Percentiles rank a stretch among this genome's conserved stretches.
Conservation (phyloP, 768 basidiomycete species). For the Astraeus odoratus region DNA sequence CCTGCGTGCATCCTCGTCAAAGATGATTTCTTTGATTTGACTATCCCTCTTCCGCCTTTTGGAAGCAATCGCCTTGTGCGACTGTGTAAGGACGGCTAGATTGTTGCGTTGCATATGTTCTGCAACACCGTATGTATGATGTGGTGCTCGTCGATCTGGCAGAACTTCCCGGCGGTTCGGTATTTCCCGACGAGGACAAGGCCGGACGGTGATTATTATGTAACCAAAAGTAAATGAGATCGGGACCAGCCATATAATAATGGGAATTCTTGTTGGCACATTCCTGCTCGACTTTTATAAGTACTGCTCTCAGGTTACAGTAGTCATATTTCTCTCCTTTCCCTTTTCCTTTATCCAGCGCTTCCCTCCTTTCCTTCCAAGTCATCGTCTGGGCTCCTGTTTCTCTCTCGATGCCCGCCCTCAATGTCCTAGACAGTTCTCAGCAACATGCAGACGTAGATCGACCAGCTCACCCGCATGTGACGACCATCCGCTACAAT, state of each 20-base stretch:
- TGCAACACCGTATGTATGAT: too few relatives aligned
- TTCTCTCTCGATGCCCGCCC: constrained; percentile 22
- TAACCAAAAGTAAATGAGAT: constrained; percentile 9
- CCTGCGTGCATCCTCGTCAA: constrained; percentile 84
- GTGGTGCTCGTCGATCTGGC: constrained; percentile 19
- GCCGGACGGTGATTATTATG: constrained; percentile 2
- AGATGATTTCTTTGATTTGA: constrained; percentile 75
- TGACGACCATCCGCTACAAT: constrained; percentile 7
- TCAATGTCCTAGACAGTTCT: constrained; percentile 12
- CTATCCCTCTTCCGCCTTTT: constrained; percentile 60
- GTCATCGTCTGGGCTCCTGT: background rate
- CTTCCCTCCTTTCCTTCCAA: constrained; percentile 5
- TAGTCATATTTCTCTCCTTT: too few relatives aligned
- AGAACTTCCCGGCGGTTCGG: constrained; percentile 12
- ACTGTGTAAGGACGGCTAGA: constrained; percentile 51
- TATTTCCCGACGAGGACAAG: constrained; percentile 1
- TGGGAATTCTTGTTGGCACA: constrained; percentile 15
- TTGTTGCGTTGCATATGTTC: constrained; percentile 38
- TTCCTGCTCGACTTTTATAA: too few relatives aligned
- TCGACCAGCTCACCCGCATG: background rate
- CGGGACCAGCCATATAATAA: constrained; percentile 5
- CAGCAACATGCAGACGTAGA: constrained; percentile 3
- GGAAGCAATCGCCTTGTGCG: constrained; percentile 55
- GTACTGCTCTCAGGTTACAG: too few relatives aligned
- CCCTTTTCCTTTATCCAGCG: constrained; percentile 15